Base-by-base conservation (phyloP, 495 filamentous ascomycete species). In the Hypoxylon intermedium region DNA sequence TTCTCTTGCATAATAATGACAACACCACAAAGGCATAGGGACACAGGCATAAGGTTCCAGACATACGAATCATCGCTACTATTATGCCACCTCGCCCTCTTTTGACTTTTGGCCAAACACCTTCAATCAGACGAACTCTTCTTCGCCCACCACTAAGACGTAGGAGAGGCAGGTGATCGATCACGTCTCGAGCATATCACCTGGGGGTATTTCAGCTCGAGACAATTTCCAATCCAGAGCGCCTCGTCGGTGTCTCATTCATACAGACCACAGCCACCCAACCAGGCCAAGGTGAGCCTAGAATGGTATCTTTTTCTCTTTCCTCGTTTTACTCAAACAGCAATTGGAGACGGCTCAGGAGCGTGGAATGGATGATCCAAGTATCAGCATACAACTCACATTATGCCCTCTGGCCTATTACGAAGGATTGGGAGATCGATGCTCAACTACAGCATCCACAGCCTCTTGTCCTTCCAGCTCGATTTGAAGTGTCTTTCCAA, bases 1-100 rank as follows among this genome's bases (percentile, higher is more conserved):
- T 53, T 43, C 37, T 43, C 5, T 38, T 47, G 31, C 47, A 53
- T 58, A 58, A 47, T 16, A 26, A 43, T 58, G 53, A 53, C 48
- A 63, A 42, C 48, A 58, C 31, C 12, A 23, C 20, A 21, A 21
- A 38, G 53, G 47, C 47, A 48, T 57, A 21, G 30, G 41, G 53
- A 41, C 47, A 48, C 53, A 57, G 40, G 5, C 15, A 18, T 13
- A 23, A 18, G n/a, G n/a, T 36, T 57, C 37, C 28, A 26, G 23
- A 18, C 37, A 30, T 31, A 12, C 41, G 37, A 53, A 53, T 42
- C 21, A 33, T 43, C 38, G 24, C 24, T 11, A 18, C 5, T 3
- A 21, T 9, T 11, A 11, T 23, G 38, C n/a, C 12, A n/a, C 18
- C 11, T 44, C 19, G 37, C n/a, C 31, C 7, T 38, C 15, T 26